Evolutionary conservation across 345 rosid genomes (phyloP), one percentile per base, ranked within the genome.

Genomic region (Populus deltoides): DNA sequence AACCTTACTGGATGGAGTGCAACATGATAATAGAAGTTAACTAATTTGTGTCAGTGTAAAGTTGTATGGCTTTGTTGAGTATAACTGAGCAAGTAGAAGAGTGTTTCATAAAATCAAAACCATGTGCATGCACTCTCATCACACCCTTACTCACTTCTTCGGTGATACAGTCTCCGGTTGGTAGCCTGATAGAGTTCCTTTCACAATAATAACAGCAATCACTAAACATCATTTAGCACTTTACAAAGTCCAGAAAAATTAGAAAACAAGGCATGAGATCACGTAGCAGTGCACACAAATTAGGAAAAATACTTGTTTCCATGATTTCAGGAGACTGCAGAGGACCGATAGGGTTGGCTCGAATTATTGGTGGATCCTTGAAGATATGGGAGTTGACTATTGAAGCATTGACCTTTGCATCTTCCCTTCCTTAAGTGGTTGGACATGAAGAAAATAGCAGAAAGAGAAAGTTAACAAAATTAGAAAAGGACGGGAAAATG

Each of bases 111-210:
- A 63, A 13, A 59, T 38, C 39, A 79, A 25, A 73, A 27, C 25
- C 10, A 55, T 49, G 72, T 43, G 76, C 33, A 82, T 10, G 69
- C 66, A 20, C 53, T 74, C 43, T 27, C 61, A 13, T 3, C 62
- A 45, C 9, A 49, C 27, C 41, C 66, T 38, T 29, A 78, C 43
- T 79, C 81, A 86, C 97, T 87, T 88, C 81, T 89, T 85, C 29
- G 85, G 82, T 61, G 82, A 80, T 61, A 53, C 61, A 71, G 82
- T 77, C 74, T 87, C 85, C 41, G 39, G 81, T 85, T 80, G 85
- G 79, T 81, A 33, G 69, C 80, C 53, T 29, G 82, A 68, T 53
- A 80, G 73, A 79, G 69, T 79, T 81, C 89, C 97, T 90, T 80
- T 69, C 82, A 87, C 59, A 81, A 74, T 67, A 67, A 51, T 70